Evolutionary conservation across 164 flowering plant species (phyloP).

Genomic region (Aristolochia fimbriata): DNA sequence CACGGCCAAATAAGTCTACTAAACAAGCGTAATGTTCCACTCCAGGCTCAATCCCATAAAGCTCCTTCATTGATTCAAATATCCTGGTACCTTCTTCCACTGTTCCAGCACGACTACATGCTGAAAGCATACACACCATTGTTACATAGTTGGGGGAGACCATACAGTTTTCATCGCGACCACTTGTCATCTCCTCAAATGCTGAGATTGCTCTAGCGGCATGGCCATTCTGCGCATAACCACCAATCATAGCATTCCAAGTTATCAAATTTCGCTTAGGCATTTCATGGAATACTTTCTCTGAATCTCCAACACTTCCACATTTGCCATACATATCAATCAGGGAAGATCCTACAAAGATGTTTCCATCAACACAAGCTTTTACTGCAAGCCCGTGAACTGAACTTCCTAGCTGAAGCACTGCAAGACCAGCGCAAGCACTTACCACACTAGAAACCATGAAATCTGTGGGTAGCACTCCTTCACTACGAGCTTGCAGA

Average conservation of each 20-base stretch:
- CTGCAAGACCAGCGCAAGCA: constrained; percentile 71
- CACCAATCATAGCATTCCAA: constrained; percentile 76
- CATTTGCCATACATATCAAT: constrained; percentile 95
- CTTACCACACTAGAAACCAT: constrained; percentile 70
- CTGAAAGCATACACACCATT: constrained; percentile 57
- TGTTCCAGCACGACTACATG: constrained; percentile 69
- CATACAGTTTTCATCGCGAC: not conserved
- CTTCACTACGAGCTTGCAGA: constrained; percentile 30
- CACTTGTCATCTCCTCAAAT: constrained; percentile 44
- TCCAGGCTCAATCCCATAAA: constrained; percentile 54
- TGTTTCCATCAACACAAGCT: constrained; percentile 49
- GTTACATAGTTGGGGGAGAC: constrained; percentile 61
- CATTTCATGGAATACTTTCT: constrained; percentile 40
- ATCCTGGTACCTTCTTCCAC: constrained; percentile 53
- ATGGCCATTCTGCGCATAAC: constrained; percentile 72
- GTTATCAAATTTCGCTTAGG: constrained; percentile 53
- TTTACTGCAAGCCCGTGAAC: constrained; percentile 69
- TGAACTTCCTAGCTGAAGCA: constrained; percentile 55
- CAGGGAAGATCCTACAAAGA: constrained; percentile 81
- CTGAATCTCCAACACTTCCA: constrained; percentile 62
- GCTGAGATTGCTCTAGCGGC: constrained; percentile 51
- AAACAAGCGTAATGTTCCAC: constrained; percentile 82
- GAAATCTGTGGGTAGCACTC: constrained; percentile 49
- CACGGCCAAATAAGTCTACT: constrained; percentile 77
- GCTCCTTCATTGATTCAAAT: constrained; percentile 55